Base-by-base conservation (phyloP, 495 filamentous ascomycete genomes). In the Neurospora hispaniola region DNA sequence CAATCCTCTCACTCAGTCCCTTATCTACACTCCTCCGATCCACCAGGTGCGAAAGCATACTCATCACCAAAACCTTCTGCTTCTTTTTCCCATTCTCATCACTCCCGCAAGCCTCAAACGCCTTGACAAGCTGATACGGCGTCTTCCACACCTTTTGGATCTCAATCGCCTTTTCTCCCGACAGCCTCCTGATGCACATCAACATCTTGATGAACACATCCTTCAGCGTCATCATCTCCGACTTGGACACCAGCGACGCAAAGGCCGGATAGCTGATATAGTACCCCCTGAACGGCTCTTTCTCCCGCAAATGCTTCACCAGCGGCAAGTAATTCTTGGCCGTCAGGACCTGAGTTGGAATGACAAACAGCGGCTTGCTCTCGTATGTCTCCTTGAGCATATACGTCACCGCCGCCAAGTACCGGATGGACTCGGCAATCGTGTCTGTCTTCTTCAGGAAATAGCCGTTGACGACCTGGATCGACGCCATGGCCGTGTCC, bases 181-280 rank as follows among this genome's bases (percentile, higher is more conserved):
- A 90, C n/a, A 96, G 83, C 3, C 92, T 90, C 35, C 86, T 86
- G 11, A 89, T 92, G 75, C 91, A 93, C 93, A 96, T 95, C 69
- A 96, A 83, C 92, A 96, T 95, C 79, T 95, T 95, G 31, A 96
- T 78, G 76, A 87, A 95, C 0, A 95, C 78, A 73, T 96, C 93
- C 46, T 92, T 85, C 27, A 95, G 83, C 4, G 91, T 91, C 62
- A 93, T 85, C 54, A 85, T 84, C 40, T 92, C 90, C 0, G 90
- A 93, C 80, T 96, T 96, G 0, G 90, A 91, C 0, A 88, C 87
- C 20, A 96, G 78, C 1, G 88, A 86, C 0, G 90, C 88, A 76
- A 95, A 95, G 5, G 91, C 89, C 2, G 87, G 78, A 74, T 93
- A 94, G 40, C 87, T 92, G 69, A 94, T 88, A 71, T 92, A 84